Evolutionary conservation across 805 yeast species (phyloP).

Genomic region (Sugiyamaella valdiviana): DNA sequence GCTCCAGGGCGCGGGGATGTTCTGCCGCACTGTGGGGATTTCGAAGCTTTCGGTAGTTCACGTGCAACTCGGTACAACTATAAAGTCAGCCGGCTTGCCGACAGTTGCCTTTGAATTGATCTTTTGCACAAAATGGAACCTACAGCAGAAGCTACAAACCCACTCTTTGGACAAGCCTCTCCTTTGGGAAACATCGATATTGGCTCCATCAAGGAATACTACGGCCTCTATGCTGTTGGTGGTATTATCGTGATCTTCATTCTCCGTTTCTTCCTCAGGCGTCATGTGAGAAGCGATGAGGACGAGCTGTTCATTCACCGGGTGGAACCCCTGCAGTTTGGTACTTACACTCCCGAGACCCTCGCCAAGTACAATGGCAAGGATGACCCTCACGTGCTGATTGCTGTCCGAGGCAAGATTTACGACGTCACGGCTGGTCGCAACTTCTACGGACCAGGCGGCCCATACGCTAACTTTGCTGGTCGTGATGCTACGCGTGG

Average conservation of each 20-base stretch:
- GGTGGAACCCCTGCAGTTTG: conserved; percentile 31
- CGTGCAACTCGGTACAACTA: no score
- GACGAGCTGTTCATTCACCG: background rate
- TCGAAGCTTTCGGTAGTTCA: no score
- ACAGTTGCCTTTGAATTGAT: no score
- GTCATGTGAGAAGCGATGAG: background rate
- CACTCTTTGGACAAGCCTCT: background rate
- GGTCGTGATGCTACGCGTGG: conserved; percentile 96
- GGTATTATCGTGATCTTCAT: background rate
- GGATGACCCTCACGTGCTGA: conserved; percentile 71
- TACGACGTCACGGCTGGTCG: conserved; percentile 78
- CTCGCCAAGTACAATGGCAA: conserved; percentile 73
- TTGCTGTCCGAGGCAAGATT: conserved; percentile 81
- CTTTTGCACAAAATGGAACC: background rate
- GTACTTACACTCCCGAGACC: conserved; percentile 63
- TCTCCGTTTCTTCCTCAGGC: background rate
- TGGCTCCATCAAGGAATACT: background rate
- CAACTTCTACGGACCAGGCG: conserved; percentile 90
- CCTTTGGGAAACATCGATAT: background rate
- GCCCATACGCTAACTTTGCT: conserved; percentile 90
- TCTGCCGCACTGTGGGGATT: no score
- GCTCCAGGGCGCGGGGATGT: no score
- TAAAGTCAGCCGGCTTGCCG: no score
- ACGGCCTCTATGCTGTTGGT: background rate
- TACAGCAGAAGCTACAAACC: background rate